Percentiles rank a stretch among this genome's conserved stretches.
Evolutionary conservation across 768 basidiomycete genomes (phyloP).

Genomic region (Kwoniella mangroviensis): DNA sequence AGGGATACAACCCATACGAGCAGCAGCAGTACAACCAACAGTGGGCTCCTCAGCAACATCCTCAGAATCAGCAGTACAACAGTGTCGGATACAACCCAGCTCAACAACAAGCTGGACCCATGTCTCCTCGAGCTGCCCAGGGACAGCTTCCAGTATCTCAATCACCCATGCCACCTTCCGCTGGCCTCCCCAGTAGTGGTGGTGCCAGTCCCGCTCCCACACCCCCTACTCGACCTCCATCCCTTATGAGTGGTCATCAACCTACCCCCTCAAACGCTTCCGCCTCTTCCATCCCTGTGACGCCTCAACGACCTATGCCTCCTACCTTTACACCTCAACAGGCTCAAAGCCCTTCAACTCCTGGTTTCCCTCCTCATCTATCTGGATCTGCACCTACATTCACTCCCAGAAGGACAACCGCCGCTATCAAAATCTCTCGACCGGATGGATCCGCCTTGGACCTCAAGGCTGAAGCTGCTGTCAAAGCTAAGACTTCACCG

Average conservation of each 20-base stretch:
- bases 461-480: constrained; percentile 60
- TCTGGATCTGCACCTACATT: constrained; percentile 57
- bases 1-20: constrained; percentile 40
- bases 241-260: constrained; percentile 37
- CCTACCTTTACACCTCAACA: constrained; percentile 32
- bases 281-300: constrained; percentile 34
- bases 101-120: constrained; percentile 25
- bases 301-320: constrained; percentile 38
- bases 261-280: constrained; percentile 35
- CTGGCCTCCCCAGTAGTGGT: constrained; percentile 37
- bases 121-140: constrained; percentile 39
- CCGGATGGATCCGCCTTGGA: constrained; percentile 62
- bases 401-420: constrained; percentile 57
- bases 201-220: constrained; percentile 44
- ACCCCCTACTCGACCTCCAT: constrained; percentile 42
- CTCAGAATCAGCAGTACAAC: constrained; percentile 37
- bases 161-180: constrained; percentile 35
- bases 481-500: constrained; percentile 59
- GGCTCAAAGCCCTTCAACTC: constrained; percentile 23
- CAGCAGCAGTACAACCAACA: constrained; percentile 34
- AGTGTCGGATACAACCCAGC: constrained; percentile 19
- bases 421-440: constrained; percentile 56
- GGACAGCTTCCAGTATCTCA: constrained; percentile 24
- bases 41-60: constrained; percentile 47
- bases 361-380: constrained; percentile 32